Evolutionary conservation across 805 yeast species (phyloP), one percentile per base, ranked within the genome.

Genomic region (Candida montana): DNA sequence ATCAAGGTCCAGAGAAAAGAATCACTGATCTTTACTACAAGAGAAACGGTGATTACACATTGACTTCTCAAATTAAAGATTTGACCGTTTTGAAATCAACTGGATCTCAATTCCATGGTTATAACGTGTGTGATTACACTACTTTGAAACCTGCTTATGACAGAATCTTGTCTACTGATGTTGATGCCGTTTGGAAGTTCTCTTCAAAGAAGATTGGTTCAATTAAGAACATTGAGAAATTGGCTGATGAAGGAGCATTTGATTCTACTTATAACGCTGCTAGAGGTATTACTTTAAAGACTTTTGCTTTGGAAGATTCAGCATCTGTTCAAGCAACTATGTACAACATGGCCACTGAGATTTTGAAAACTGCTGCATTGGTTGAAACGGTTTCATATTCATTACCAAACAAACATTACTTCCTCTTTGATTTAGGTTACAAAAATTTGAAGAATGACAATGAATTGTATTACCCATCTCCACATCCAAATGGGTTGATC

Each of bases 311-410:
- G 38, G 96, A 90, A 64, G 79, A 86, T 63, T 86, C 95, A 9
- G 79, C 96, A n/a, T 84, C 95, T 20, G 97, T 90, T 35, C 97
- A 90, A 69, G 96, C 95, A 35, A 90, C 96, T 45, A 91, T 90
- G 96, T 90, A 77, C 72, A 85, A 88, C 73, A 90, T 90, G 93
- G 74, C 85, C 31, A 72, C 78, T 49, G 79, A 76, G 48, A 86
- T 90, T 49, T 73, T 90, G 58, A 69, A 67, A 37, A 57, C 55
- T 39, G 82, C 77, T 42, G 71, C 79, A 3, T 69, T 69, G 45
- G 71, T 90, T 42, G 74, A 69, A 48, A 70, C 71, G 33, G 96
- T 89, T 28, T 64, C 81, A 40, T 89, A 86, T 63, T 67, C 75
- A 33, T 75, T 90, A 57, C 97, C 97, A 58, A 90, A 90, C 75